Evolutionary conservation across 78 protist genomes (phyloP).

Genomic region (Dictyostelium firmibasis): DNA sequence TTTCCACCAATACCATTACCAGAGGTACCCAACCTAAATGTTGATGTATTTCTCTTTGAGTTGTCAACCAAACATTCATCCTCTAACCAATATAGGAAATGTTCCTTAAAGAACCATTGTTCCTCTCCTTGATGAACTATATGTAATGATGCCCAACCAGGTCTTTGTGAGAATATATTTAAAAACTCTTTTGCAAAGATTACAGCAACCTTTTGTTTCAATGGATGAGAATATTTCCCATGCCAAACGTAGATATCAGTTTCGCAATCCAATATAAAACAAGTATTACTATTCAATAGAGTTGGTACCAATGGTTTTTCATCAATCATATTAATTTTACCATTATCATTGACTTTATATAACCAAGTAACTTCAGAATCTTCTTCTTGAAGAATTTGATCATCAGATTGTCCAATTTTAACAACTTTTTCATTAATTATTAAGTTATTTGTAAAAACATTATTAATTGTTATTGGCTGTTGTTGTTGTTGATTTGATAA

Average conservation of each 20-base stretch:
- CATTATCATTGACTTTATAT: constrained; percentile 53
- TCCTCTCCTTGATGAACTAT: constrained; percentile 68
- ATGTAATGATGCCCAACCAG: constrained; percentile 61
- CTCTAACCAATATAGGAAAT: constrained; percentile 70
- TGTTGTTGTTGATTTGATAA: too few species aligned
- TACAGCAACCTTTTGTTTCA: constrained; percentile 44
- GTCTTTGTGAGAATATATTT: constrained; percentile 59
- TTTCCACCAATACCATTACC: background rate
- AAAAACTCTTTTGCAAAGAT: constrained; percentile 73
- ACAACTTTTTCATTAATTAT: background rate
- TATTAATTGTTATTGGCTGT: background rate
- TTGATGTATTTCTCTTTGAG: background rate
- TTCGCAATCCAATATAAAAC: constrained; percentile 69
- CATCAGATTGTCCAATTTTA: background rate
- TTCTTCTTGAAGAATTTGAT: background rate
- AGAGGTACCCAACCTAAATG: background rate
- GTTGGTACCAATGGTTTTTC: constrained; percentile 62
- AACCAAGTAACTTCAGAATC: constrained; percentile 51
- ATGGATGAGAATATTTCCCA: constrained; percentile 50
- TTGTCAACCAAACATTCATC: constrained; percentile 61
- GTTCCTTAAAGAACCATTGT: constrained; percentile 68
- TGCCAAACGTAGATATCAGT: constrained; percentile 72
- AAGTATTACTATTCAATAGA: constrained; percentile 46
- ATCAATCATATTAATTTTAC: constrained; percentile 46
- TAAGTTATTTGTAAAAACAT: constrained; percentile 13